Percentiles rank a stretch among this genome's conserved stretches.
Evolutionary conservation across 176 grass and related monocot species (phyloP).

Genomic region (Themeda triandra): DNA sequence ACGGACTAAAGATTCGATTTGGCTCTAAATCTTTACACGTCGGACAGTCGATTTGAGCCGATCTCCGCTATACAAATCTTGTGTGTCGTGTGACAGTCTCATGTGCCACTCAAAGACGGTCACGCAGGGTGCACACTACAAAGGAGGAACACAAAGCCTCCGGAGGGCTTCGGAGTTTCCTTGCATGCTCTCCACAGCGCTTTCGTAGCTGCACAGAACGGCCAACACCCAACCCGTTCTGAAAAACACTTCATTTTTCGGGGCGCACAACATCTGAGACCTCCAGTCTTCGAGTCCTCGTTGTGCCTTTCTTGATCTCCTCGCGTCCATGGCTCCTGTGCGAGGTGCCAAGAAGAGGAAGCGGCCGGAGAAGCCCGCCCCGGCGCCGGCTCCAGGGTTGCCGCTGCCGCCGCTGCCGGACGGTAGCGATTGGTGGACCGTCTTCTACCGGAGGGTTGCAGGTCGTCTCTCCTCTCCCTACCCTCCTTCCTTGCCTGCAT

Average conservation of each 20-base stretch:
- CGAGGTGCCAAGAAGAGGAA: slow-evolving; percentile 53
- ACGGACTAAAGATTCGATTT: background rate
- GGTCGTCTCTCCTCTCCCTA: slow-evolving; percentile 31
- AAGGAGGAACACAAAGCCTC: background rate
- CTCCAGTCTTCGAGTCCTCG: slow-evolving; percentile 22
- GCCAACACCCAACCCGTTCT: background rate
- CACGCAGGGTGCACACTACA: background rate
- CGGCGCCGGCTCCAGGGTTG: slow-evolving; percentile 21
- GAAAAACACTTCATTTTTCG: slow-evolving; percentile 12
- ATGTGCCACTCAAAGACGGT: background rate
- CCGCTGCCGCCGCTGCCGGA: slow-evolving; percentile 26
- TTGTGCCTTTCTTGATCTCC: slow-evolving; percentile 27
- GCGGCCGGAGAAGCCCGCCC: slow-evolving; percentile 16
- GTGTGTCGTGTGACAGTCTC: background rate
- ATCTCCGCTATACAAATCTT: background rate
- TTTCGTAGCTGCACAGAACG: background rate
- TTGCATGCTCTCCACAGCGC: slow-evolving; percentile 9
- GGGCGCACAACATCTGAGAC: slow-evolving; percentile 8
- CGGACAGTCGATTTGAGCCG: background rate
- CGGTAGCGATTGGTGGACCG: slow-evolving; percentile 59
- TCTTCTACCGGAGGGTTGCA: slow-evolving; percentile 52
- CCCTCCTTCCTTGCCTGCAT: background rate
- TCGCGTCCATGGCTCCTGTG: slow-evolving; percentile 44
- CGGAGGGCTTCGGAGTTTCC: background rate
- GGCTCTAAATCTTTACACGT: background rate